phyloP scores from a whole-genome alignment of 1,139 yeast species.

The Diutina catenulata region DNA sequence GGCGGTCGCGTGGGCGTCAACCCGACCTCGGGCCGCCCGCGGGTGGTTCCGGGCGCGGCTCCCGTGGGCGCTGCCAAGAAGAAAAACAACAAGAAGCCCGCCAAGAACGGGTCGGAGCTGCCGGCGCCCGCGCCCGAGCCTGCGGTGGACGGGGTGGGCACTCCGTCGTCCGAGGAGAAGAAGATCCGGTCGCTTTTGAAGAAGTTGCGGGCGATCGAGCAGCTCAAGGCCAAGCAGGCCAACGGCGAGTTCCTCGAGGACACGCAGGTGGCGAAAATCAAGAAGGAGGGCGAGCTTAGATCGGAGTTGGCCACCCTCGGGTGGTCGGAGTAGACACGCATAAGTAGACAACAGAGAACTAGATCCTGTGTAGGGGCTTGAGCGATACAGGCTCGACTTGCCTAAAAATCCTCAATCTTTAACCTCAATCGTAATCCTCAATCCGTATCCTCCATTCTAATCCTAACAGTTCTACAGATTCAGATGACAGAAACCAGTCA shows the following conservation, averaged over 20 bases:
- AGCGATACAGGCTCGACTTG: too few species aligned
- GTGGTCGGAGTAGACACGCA: conserved; percentile 30
- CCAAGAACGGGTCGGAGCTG: conserved; percentile 24
- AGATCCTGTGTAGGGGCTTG: too few species aligned
- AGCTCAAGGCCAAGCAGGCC: conserved; percentile 75
- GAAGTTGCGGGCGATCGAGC: conserved; percentile 89
- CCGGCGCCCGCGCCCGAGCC: conserved; percentile 7
- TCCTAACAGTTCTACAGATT: too few species aligned
- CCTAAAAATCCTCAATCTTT: too few species aligned
- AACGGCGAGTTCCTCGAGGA: conserved; percentile 80
- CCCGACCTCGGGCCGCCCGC: background rate
- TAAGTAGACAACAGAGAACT: background rate
- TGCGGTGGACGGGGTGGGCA: conserved; percentile 50
- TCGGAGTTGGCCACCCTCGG: conserved; percentile 64
- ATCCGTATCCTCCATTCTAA: too few species aligned
- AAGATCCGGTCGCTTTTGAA: conserved; percentile 82
- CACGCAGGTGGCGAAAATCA: conserved; percentile 83
- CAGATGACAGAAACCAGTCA: too few species aligned
- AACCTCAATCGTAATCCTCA: too few species aligned
- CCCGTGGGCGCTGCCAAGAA: conserved; percentile 42
- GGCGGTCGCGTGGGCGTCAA: conserved; percentile 6
- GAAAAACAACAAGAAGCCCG: conserved; percentile 73
- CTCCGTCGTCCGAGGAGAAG: conserved; percentile 82
- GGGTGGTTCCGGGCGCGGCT: conserved; percentile 31
- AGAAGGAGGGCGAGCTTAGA: conserved; percentile 73